Evolutionary conservation across 768 basidiomycete genomes (phyloP), one percentile per base, ranked within the genome.

Genomic region (Pisolithus tinctorius): DNA sequence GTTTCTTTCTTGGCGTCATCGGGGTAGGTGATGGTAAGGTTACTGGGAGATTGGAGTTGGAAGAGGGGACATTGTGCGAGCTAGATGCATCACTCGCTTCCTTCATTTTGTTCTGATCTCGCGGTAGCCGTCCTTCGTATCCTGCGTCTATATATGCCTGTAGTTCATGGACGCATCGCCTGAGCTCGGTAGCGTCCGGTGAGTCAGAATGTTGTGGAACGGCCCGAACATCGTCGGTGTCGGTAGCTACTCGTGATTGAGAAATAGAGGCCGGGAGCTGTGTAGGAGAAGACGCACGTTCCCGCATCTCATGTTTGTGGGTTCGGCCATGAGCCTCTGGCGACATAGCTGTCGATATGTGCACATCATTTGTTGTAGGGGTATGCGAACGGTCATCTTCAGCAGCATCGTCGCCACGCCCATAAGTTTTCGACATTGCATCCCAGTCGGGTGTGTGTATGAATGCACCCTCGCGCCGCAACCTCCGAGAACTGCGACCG

Each of bases 381-480:
- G 45, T 8, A 31, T 10, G 11, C 1, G 14, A 8, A 47, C 14
- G 16, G 4, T 9, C 17, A 47, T 20, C 31, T 6, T 20, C 31
- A 47, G 6, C 45, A 36, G 10, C 45, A 2, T 17, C 27, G 6
- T 7, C 44, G 10, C 11, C 6, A 31, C 45, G 45, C 10, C 45
- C 45, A 11, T 47, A 47, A 10, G 34, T 31, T 30, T 36, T 36
- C 31, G 9, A 6, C 49, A 50, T 50, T 14, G 40, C 37, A 26
- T 50, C 30, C 49, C 49, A 50, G 29, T 50, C 41, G 16, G 49
- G 49, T 17, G 29, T 43, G 17, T 39, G 34, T 14, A 31, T 14
- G 40, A 50, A 50, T 25, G 49, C 49, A 16, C 49, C 49, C 20
- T 50, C 34, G 34, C 49, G 49, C 17, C 48, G 48, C 37, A 40